Conservation (phyloP, 768 basidiomycete species). For the Rhodosporidiobolus odoratus region DNA sequence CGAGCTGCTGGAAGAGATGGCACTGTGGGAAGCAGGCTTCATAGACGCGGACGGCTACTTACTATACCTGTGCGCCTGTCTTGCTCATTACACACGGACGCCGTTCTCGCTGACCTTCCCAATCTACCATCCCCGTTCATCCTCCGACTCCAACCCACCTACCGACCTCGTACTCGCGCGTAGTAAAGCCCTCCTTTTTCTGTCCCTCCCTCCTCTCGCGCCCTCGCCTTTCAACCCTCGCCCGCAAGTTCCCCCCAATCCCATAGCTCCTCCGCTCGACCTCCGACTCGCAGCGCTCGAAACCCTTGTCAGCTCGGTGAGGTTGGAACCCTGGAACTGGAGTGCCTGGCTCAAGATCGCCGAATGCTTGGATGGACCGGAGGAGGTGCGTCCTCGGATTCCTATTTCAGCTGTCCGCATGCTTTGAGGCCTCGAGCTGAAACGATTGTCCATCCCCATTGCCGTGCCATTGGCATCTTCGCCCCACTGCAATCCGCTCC, state of each 20-base stretch:
- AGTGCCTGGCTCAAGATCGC: constrained; percentile 74
- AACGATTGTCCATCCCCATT: no score
- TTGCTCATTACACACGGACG: neutral
- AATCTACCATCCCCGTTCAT: constrained; percentile 11
- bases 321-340: constrained; percentile 87
- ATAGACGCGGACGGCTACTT: constrained; percentile 67
- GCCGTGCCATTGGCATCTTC: no score
- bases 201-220: constrained; percentile 22
- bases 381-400: constrained; percentile 59
- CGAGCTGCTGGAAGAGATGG: constrained; percentile 59
- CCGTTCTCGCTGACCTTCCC: neutral
- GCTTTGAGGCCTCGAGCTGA: no score
- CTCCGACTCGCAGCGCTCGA: constrained; percentile 83
- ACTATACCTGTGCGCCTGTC: constrained; percentile 64
- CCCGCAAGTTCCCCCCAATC: neutral
- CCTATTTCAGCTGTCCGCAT: neutral
- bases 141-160: neutral
- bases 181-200: constrained; percentile 76
- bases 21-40: constrained; percentile 44
- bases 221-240: constrained; percentile 2
- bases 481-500: neutral
- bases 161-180: neutral
- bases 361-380: constrained; percentile 55
- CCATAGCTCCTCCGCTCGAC: constrained; percentile 54
- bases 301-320: constrained; percentile 66